Evolutionary conservation across 2,329 filamentous ascomycete genomes (phyloP).

Genomic region (Botrytis fragariae): DNA sequence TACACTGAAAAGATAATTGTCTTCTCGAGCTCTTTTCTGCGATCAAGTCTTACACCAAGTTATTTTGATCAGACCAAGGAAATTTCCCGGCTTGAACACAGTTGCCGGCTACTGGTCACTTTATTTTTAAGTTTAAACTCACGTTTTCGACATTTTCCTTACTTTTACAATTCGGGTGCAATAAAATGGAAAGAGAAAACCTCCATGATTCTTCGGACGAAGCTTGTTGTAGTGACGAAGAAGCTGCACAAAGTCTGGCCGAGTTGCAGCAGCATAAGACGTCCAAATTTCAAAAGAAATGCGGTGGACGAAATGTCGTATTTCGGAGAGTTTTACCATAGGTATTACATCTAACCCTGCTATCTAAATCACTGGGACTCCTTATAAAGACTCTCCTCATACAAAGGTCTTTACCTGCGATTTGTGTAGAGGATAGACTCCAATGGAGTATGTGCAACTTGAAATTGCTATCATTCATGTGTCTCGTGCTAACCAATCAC

Average conservation of each 20-base stretch:
- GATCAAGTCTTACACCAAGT: background rate
- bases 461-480: background rate
- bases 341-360: background rate
- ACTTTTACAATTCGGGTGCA: background rate
- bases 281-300: background rate
- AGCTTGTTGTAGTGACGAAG: background rate
- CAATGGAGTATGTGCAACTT: slow-evolving; percentile 17
- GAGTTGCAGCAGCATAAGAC: background rate
- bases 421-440: slow-evolving; percentile 10
- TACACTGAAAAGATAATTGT: background rate
- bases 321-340: background rate
- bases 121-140: background rate
- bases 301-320: background rate
- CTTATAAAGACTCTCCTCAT: background rate
- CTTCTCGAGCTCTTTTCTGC: background rate
- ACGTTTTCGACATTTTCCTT: background rate
- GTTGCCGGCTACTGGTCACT: background rate
- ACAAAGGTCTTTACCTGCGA: slow-evolving; percentile 8
- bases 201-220: background rate
- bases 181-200: background rate
- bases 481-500: background rate
- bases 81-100: background rate
- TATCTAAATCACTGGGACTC: slow-evolving; percentile 2
- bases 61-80: background rate
- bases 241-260: background rate